Base-by-base conservation (phyloP, 306 rosid species). In the Medicago truncatula region DNA sequence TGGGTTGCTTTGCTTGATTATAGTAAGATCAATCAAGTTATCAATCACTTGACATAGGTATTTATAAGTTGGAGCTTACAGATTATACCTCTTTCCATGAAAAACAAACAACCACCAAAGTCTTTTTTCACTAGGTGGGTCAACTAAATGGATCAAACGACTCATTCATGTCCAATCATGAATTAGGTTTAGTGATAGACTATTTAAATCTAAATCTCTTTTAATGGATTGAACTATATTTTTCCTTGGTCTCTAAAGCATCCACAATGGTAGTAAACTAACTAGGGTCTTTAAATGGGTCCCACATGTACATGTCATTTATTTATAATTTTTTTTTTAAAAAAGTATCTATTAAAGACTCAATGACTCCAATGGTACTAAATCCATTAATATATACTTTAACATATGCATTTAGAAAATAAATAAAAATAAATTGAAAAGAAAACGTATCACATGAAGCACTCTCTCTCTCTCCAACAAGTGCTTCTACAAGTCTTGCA, bases 1-100 rank as follows among this genome's bases (percentile, higher is more conserved):
- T 50, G 43, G 68, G 53, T 43, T 44, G 76, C 66, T 56, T 43
- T 44, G 73, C 66, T 62, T 69, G 44, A 78, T 39, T 56, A 46
- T 70, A 78, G 23, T 62, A 74, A 70, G 72, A 70, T 46, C 74
- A 54, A 67, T 54, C 47, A 72, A 56, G 82, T 71, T 40, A 67
- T 50, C 73, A 67, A 73, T 23, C 59, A 49, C 67, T 62, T 25
- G 41, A 49, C 41, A 56, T 52, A 28, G 64, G 75, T 18, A 64
- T 77, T 52, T 46, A 28, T 52, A 46, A 68, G 79, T 36, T 17
- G 59, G 79, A 67, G 71, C 36, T 77, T 23, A 50, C 41, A 38
- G 20, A 44, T 76, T 28, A 72, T 34, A 72, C 70, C 53, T 67
- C 61, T n/a, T 65, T 67, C 73, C 74, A 49, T 41, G 80, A 71